phyloP scores from a whole-genome alignment of 2,329 filamentous ascomycete species.

The Coleophoma crateriformis region DNA sequence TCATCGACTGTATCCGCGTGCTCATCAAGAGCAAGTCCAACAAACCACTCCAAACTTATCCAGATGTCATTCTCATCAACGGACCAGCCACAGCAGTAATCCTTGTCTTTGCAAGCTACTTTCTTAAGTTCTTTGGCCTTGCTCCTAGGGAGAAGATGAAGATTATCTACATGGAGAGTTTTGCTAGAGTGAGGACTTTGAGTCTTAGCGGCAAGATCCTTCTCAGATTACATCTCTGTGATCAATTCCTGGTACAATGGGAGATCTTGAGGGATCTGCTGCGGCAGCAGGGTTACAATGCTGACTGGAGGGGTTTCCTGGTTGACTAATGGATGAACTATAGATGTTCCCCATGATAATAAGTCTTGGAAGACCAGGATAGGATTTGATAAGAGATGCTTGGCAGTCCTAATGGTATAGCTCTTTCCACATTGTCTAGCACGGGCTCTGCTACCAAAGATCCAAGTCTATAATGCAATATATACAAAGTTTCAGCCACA shows the following conservation, averaged over 20 bases:
- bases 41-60: conserved; percentile 39
- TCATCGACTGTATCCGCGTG: conserved; percentile 55
- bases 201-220: conserved; percentile 83
- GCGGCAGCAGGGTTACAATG: conserved; percentile 15
- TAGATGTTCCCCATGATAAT: neutral
- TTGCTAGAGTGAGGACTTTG: conserved; percentile 76
- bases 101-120: conserved; percentile 51
- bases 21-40: conserved; percentile 35
- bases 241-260: conserved; percentile 82
- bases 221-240: conserved; percentile 56
- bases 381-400: too few species aligned
- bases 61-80: conserved; percentile 77
- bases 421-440: too few species aligned
- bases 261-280: conserved; percentile 32
- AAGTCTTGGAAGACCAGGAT: too few species aligned
- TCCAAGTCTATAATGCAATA: too few species aligned
- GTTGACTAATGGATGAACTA: conserved; percentile 15
- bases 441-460: too few species aligned
- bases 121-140: conserved; percentile 42
- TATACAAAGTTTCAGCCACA: too few species aligned
- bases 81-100: conserved; percentile 86
- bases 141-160: conserved; percentile 57
- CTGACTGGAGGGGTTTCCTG: conserved; percentile 26
- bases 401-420: too few species aligned
- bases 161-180: conserved; percentile 86